Conservation (phyloP, 2,329 filamentous ascomycete genomes). For the Hypoxylon rubiginosum region DNA sequence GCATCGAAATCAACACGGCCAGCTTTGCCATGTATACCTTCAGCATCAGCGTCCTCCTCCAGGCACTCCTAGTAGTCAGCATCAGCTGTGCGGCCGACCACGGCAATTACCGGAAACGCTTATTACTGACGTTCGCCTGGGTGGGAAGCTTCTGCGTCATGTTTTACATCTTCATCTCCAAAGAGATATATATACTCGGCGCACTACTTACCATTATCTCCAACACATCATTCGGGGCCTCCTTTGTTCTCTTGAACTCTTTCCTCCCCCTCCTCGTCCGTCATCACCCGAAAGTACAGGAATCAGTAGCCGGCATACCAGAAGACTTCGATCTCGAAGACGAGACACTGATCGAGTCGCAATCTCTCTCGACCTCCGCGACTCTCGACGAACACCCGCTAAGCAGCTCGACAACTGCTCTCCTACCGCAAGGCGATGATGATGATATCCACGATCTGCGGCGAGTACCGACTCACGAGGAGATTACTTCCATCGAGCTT, state of each 20-base stretch:
- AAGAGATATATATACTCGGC: slow-evolving; percentile 82
- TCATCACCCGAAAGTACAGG: slow-evolving; percentile 74
- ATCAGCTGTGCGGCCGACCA: slow-evolving; percentile 98
- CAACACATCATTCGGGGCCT: slow-evolving; percentile 94
- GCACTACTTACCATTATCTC: slow-evolving; percentile 88
- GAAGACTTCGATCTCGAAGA: slow-evolving; percentile 33
- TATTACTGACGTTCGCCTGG: slow-evolving; percentile 88
- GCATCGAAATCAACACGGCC: slow-evolving; percentile 91
- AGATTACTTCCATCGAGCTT: slow-evolving; percentile 75
- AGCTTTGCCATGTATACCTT: slow-evolving; percentile 99
- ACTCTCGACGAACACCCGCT: slow-evolving; percentile 48
- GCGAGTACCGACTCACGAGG: slow-evolving; percentile 59
- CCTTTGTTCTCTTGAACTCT: slow-evolving; percentile 94
- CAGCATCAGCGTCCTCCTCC: slow-evolving; percentile 88
- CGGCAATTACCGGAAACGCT: slow-evolving; percentile 88
- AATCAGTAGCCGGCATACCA: slow-evolving; percentile 45
- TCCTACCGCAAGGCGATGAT: slow-evolving; percentile 58
- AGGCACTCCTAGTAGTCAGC: slow-evolving; percentile 91
- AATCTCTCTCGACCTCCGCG: slow-evolving; percentile 54
- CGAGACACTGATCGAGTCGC: slow-evolving; percentile 53
- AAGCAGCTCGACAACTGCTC: slow-evolving; percentile 61
- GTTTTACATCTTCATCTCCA: slow-evolving; percentile 84
- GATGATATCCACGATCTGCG: slow-evolving; percentile 52
- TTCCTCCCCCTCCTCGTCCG: slow-evolving; percentile 93
- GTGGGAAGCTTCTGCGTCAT: slow-evolving; percentile 86